Base-by-base conservation (phyloP, 1,139 yeast species). In the Geotrichum candidum region DNA sequence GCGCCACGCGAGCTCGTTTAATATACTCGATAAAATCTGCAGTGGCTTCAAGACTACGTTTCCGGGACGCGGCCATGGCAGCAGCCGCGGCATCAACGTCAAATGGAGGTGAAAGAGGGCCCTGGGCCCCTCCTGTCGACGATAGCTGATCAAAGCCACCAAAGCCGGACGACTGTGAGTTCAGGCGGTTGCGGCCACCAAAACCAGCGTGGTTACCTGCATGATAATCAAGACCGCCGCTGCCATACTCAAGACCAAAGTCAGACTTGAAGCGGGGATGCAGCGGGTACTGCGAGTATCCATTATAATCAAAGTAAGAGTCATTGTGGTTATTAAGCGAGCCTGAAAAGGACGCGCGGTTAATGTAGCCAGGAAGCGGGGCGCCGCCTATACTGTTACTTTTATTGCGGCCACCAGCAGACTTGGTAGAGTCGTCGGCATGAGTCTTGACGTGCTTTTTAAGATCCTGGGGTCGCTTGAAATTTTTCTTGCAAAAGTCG, bases 401-500 rank as follows among this genome's bases (percentile, higher is more conserved):
- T 18, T 18, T 18, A 18, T 18, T 18, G 18, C 18, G 18, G 18
- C 18, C 18, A 18, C 18, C 18, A 18, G 18, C 18, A 18, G 18
- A 18, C 18, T 18, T 18, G 18, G 18, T 18, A 18, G 64, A 70
- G 65, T 84, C 87, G 59, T 86, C 90, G 38, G 87, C 85, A 74
- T 92, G 98, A 51, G 89, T 88, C 77, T 86, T 88, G 66, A 85
- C 76, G 76, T 92, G 99, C 74, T 92, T 92, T 80, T 92, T 92
- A 78, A 92, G 82, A 78, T 92, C 99, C 76, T 92, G 99, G 10
- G 97, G 97, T 70, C 99, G 82, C 79, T 94, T 92, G 78, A 92
- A 92, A 65, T 84, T 82, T 78, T 91, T 91, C 41, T 84, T 78
- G 76, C 99, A 92, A 60, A 80, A 76, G 23, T 83, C 81, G 76